Conservation (phyloP, 305 asterid species). For the Fraxinus dipetala region DNA sequence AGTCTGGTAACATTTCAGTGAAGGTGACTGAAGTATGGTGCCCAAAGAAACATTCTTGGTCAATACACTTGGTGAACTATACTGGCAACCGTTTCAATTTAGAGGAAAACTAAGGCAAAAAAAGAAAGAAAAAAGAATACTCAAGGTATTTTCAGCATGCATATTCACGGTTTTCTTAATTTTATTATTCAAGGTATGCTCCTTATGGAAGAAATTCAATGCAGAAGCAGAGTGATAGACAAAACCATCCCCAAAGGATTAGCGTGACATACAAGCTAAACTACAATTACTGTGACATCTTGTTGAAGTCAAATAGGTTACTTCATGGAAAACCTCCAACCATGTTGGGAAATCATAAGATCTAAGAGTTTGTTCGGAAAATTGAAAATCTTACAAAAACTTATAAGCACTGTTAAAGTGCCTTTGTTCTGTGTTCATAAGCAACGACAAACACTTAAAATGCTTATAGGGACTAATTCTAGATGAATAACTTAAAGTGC, state of each 20-base stretch:
- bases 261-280: constrained; percentile 10
- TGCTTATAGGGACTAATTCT: neutral
- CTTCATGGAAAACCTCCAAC: neutral
- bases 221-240: neutral
- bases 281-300: neutral
- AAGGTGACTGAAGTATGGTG: constrained; percentile 8
- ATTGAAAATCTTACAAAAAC: neutral
- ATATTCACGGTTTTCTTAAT: neutral
- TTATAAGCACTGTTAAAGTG: neutral
- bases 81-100: neutral
- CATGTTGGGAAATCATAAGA: neutral
- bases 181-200: neutral
- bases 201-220: neutral
- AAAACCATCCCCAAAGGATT: constrained; percentile 3
- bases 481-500: neutral
- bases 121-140: neutral
- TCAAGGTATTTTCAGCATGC: neutral
- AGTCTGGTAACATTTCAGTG: neutral
- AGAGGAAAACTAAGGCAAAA: neutral
- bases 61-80: neutral
- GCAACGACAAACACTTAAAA: neutral
- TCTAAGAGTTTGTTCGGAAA: neutral
- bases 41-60: neutral
- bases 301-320: neutral
- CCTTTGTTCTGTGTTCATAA: neutral